Evolutionary conservation across 495 filamentous ascomycete genomes (phyloP), one percentile per base, ranked within the genome.

Genomic region (Annulohypoxylon moriforme): DNA sequence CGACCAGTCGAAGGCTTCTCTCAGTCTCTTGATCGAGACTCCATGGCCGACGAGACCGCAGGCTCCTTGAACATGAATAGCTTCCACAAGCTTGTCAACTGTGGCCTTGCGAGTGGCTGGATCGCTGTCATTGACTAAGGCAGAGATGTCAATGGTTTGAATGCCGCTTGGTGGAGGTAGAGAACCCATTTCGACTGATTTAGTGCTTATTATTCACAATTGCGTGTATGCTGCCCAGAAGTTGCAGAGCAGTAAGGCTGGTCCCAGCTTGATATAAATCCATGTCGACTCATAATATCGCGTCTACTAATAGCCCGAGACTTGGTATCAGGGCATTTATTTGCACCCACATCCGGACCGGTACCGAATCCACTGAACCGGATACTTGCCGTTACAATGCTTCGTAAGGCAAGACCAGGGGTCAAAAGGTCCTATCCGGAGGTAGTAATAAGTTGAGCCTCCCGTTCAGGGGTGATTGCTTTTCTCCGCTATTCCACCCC

Each of bases 31-130:
- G 4, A 82, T 80, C 10, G 76, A 55, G 4, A 89, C 65, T 1
- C 84, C 82, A 73, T 89, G 86, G 69, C 87, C 87, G 60, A 81
- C 74, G 61, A 90, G 84, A 53, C 85, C 86, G 9, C 84, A 83
- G 65, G 90, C 89, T 24, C 87, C 87, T 14, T 86, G 81, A 24
- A 77, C 78, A 56, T 82, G 82, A 64, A 85, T 88, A 20, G 86
- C 85, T 31, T 81, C 70, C 20, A 85, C 81, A 13, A 89, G 81
- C 9, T 47, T 47, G 7, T 47, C 44, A 20, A 47, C 44, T 22
- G 44, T 47, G 11, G 16, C 44, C 20, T 47, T 47, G 44, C 44
- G 44, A 47, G 44, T 18, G n/a, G 11, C 18, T 22, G 44, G 44
- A 11, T 47, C 44, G 44, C 9, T 47, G 10, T 24, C 44, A 24